Percentiles rank a stretch among this genome's conserved stretches.
These are phyloP conservation scores for Blastocystis sp. DNA, from an alignment of 352 stramenopile species.

Conservation along the genomic window DNA sequence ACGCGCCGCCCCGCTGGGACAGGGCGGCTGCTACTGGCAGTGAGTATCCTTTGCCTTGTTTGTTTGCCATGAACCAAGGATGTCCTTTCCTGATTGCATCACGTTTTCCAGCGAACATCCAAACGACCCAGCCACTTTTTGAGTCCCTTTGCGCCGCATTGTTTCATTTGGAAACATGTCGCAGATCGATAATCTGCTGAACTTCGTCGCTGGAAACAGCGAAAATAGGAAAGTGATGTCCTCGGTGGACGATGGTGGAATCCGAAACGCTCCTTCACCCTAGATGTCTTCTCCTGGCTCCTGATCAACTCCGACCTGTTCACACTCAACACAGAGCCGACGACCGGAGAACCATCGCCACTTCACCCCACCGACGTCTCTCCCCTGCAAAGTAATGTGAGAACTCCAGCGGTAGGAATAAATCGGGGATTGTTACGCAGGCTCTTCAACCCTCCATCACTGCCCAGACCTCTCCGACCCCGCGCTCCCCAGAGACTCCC, in stretches of 20 bases:
- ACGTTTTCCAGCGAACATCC: no score
- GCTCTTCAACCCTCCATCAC: no score
- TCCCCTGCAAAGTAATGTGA: no score
- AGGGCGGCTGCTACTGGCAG: conserved; percentile 54
- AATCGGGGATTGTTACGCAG: not conserved
- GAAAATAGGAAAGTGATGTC: conserved; percentile 55
- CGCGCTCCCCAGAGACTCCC: not conserved
- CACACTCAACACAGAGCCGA: conserved; percentile 11
- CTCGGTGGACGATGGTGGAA: conserved; percentile 27
- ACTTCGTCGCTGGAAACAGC: conserved; percentile 42
- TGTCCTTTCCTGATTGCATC: no score
- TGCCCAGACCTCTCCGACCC: not conserved
- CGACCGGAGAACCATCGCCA: not conserved
- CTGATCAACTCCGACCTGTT: conserved; percentile 49
- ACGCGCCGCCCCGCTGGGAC: conserved; percentile 13
- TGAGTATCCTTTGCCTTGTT: not conserved
- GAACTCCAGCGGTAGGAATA: no score
- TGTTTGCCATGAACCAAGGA: not conserved
- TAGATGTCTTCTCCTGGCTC: conserved; percentile 49
- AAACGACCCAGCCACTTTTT: no score
- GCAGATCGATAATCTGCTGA: conserved; percentile 51
- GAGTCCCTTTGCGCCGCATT: not conserved
- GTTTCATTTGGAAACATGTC: conserved; percentile 13
- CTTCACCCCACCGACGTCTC: not conserved
- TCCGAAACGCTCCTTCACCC: not conserved